Base-by-base conservation (phyloP, 805 yeast genomes). In the Zygosaccharomyces pseudorouxii region DNA sequence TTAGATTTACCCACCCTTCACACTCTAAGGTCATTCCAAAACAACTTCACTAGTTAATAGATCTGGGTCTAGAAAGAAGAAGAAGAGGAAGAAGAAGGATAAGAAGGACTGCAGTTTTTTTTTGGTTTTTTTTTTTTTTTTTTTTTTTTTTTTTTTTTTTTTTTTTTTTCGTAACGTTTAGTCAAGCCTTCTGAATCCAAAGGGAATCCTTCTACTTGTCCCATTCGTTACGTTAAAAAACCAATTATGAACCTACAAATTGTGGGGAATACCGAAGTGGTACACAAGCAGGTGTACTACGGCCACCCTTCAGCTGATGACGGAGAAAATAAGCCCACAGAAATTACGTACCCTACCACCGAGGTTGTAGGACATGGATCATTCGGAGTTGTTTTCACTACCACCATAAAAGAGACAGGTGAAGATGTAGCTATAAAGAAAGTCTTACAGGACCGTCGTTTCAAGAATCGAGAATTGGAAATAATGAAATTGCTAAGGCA, bases 361-460 rank as follows among this genome's bases (percentile, higher is more conserved):
- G 85, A 87, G 56, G 89, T 90, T 77, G 93, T 92, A 37, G 99
- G 99, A n/a, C 95, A 88, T 68, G 99, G 99, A 9, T 90, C 98
- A n/a, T 93, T 93, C 71, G 99, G 99, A 2, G 90, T 89, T 29
- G 99, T 93, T n/a, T 89, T 89, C 65, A 93, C 88, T 57, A 89
- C 96, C 5, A 81, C 79, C 50, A 73, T 93, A 35, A 63, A 79
- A 52, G 89, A 92, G 14, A 76, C 85, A 19, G 81, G 85, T 51
- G 86, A 83, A 58, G 78, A 81, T 37, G 95, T 92, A 16, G 99
- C 99, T 44, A 89, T 93, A 64, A 93, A 93, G 69, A 80, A 95
- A 58, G 99, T 93, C n/a, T 75, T 92, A 22, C 98, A 93, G 66
- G 99, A 93, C 70, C 87, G 84, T 63, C 74, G 98, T 42, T 93